Conservation (phyloP, 768 basidiomycete genomes). For the Mycena pura region DNA sequence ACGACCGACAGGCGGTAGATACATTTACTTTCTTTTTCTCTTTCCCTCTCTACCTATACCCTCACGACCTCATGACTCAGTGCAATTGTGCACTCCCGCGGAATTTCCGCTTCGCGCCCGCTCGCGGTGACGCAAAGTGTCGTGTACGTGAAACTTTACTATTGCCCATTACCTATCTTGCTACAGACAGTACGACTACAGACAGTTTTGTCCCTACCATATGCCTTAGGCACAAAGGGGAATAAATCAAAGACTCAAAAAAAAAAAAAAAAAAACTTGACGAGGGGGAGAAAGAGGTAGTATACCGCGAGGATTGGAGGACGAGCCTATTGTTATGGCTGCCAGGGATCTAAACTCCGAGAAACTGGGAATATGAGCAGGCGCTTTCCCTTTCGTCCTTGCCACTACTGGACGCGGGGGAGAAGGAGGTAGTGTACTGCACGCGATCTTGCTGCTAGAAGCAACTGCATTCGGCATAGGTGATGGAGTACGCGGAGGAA, state of each 20-base stretch:
- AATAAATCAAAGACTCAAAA: neutral
- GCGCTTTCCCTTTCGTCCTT: neutral
- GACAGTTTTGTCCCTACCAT: neutral
- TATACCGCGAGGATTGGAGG: constrained; percentile 62
- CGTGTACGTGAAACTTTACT: no score
- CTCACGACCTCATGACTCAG: no score
- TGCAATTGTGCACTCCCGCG: no score
- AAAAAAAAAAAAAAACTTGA: constrained; percentile 6
- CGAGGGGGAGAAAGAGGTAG: no score
- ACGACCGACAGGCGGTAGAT: neutral
- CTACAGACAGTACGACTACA: no score
- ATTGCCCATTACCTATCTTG: no score
- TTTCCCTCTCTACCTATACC: no score
- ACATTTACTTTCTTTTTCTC: neutral
- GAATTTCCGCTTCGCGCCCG: no score
- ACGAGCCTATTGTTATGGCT: constrained; percentile 48
- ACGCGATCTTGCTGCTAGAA: constrained; percentile 44
- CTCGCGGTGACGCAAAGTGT: no score
- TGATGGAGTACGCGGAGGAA: neutral
- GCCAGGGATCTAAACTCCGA: constrained; percentile 46
- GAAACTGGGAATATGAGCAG: no score
- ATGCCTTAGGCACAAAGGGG: constrained; percentile 10
- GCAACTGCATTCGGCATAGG: constrained; percentile 38
- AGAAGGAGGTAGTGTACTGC: constrained; percentile 5
- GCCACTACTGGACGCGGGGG: neutral